Percentiles rank a stretch among this genome's conserved stretches.
phyloP scores from a whole-genome alignment of 2,329 filamentous ascomycete species.

The Pseudogymnoascus sp. region DNA sequence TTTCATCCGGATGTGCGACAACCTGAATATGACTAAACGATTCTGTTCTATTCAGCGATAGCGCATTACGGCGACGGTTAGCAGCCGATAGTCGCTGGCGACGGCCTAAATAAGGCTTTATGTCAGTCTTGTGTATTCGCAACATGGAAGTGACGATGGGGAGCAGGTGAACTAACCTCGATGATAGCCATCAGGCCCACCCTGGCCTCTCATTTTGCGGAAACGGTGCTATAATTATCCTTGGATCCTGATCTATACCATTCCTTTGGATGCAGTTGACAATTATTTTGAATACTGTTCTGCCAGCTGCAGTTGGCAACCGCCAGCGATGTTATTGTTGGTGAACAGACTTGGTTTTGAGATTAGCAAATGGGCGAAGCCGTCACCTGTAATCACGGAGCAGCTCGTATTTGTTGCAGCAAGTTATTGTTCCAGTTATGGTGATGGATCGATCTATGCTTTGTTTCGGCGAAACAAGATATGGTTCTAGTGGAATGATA shows the following conservation, averaged over 20 bases:
- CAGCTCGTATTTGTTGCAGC: background rate
- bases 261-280: background rate
- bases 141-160: slow-evolving; percentile 1
- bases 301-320: background rate
- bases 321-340: background rate
- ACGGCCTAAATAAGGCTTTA: background rate
- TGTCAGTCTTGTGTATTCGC: background rate
- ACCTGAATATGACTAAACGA: slow-evolving; percentile 6
- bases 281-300: background rate
- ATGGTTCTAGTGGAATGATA: background rate
- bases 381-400: background rate
- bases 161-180: background rate
- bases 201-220: background rate
- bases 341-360: background rate
- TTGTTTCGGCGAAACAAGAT: background rate
- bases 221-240: background rate
- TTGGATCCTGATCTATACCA: background rate
- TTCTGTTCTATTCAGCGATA: background rate
- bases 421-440: background rate
- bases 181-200: background rate
- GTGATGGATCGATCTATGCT: background rate
- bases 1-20: background rate
- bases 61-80: background rate
- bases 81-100: background rate
- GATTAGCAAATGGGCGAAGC: background rate